phyloP scores from a whole-genome alignment of 805 yeast genomes.

The Candida dajiaensis region DNA sequence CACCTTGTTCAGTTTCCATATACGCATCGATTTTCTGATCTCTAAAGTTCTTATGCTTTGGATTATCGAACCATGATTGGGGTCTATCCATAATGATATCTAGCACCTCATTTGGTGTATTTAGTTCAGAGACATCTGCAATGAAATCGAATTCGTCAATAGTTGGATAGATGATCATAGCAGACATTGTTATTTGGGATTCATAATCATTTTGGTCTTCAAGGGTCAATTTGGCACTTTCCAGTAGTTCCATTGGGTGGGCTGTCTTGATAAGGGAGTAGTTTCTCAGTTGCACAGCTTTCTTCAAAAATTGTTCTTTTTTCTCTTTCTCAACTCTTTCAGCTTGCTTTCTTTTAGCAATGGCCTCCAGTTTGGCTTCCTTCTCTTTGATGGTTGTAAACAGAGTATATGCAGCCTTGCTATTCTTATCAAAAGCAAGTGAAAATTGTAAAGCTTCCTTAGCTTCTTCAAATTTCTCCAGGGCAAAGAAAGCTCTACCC shows the following conservation, averaged over 20 bases:
- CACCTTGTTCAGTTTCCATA: conserved; percentile 81
- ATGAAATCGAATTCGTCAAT: conserved; percentile 80
- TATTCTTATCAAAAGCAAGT: conserved; percentile 50
- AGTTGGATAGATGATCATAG: conserved; percentile 75
- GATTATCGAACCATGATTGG: conserved; percentile 56
- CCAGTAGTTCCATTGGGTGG: conserved; percentile 51
- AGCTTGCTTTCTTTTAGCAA: conserved; percentile 27
- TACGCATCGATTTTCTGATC: conserved; percentile 59
- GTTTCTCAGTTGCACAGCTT: conserved; percentile 60
- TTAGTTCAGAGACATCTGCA: conserved; percentile 66
- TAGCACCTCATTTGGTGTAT: conserved; percentile 59
- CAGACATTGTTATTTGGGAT: conserved; percentile 78
- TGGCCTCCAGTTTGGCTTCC: conserved; percentile 27
- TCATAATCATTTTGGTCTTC: conserved; percentile 65
- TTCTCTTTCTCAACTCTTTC: conserved; percentile 34
- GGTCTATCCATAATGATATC: conserved; percentile 61
- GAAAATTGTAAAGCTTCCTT: conserved; percentile 62
- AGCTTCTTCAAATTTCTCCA: conserved; percentile 71
- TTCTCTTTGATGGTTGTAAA: conserved; percentile 34
- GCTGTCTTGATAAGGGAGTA: conserved; percentile 43
- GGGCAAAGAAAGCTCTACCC: conserved; percentile 68
- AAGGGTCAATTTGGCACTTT: conserved; percentile 45
- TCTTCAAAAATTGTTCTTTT: conserved; percentile 38
- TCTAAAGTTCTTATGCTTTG: conserved; percentile 54
- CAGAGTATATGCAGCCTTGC: conserved; percentile 47